These are phyloP conservation scores for Elsinoe fawcettii DNA, from an alignment of 2,329 filamentous ascomycete species.

Conservation along the genomic window DNA sequence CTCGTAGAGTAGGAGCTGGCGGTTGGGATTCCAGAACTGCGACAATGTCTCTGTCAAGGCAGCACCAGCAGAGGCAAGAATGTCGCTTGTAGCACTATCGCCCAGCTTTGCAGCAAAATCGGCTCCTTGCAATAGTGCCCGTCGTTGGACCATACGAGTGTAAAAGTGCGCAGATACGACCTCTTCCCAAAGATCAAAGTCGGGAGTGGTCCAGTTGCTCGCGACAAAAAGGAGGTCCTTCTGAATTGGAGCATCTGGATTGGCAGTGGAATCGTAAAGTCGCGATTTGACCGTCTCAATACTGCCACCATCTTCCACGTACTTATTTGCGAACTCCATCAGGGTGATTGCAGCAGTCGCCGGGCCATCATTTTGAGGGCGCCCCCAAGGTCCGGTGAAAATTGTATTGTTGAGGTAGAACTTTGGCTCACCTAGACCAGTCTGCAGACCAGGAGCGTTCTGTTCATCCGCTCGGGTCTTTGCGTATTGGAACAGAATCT, in stretches of 20 bases:
- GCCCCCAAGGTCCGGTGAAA: constrained; percentile 27
- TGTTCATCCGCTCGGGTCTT: constrained; percentile 26
- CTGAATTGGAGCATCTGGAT: constrained; percentile 24
- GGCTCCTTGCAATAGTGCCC: constrained; percentile 25
- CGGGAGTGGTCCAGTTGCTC: constrained; percentile 25
- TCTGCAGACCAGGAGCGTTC: constrained; percentile 26
- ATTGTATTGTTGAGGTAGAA: constrained; percentile 29
- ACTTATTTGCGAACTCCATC: constrained; percentile 27
- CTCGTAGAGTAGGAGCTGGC: constrained; percentile 27
- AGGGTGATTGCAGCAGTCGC: constrained; percentile 28
- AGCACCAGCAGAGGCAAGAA: constrained; percentile 23
- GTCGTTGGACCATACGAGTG: constrained; percentile 26
- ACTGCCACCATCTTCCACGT: constrained; percentile 25
- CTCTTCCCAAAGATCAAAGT: constrained; percentile 30
- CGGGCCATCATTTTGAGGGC: constrained; percentile 31
- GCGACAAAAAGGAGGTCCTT: constrained; percentile 28
- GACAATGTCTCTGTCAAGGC: constrained; percentile 24
- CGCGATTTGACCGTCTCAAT: constrained; percentile 22
- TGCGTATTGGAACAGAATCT: constrained; percentile 25
- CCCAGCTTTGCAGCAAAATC: constrained; percentile 26
- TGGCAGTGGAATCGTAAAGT: constrained; percentile 26
- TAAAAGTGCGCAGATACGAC: constrained; percentile 28
- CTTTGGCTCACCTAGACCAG: constrained; percentile 29
- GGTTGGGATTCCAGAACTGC: constrained; percentile 28
- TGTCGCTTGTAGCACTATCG: constrained; percentile 24